These are phyloP conservation scores for Dothistroma pini DNA, from an alignment of 2,329 filamentous ascomycete species.

Conservation along the genomic window DNA sequence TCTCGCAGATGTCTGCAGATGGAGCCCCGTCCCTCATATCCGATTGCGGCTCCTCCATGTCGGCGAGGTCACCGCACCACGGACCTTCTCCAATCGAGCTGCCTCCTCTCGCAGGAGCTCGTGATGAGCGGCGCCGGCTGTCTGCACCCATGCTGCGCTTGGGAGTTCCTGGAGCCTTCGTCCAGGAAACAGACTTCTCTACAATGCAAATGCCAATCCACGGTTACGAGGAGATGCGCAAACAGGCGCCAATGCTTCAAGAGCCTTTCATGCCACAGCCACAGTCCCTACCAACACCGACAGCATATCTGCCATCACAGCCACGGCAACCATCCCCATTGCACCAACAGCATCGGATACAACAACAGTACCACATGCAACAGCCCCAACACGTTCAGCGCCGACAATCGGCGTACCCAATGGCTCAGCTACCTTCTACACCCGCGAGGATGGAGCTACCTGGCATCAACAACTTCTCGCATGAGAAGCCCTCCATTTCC, in stretches of 20 bases:
- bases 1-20: constrained; percentile 61
- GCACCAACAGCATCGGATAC: constrained; percentile 20
- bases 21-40: constrained; percentile 67
- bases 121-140: constrained; percentile 31
- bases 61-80: constrained; percentile 43
- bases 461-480: constrained; percentile 26
- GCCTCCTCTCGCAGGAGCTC: constrained; percentile 33
- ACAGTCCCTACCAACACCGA: constrained; percentile 24
- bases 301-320: constrained; percentile 27
- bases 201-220: constrained; percentile 32
- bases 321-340: constrained; percentile 24
- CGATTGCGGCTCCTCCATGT: constrained; percentile 51
- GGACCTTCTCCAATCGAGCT: constrained; percentile 47
- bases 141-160: constrained; percentile 36
- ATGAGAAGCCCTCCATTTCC: constrained; percentile 15
- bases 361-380: constrained; percentile 29
- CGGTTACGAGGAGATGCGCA: constrained; percentile 28
- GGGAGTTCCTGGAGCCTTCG: constrained; percentile 34
- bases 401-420: constrained; percentile 21
- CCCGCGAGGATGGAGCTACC: constrained; percentile 28
- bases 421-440: constrained; percentile 18
- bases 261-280: constrained; percentile 34
- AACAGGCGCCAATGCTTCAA: constrained; percentile 33
- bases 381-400: constrained; percentile 22
- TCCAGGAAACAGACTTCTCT: constrained; percentile 31